These are phyloP conservation scores for Russula emetica DNA, from an alignment of 768 basidiomycete species.

Conservation along the genomic window DNA sequence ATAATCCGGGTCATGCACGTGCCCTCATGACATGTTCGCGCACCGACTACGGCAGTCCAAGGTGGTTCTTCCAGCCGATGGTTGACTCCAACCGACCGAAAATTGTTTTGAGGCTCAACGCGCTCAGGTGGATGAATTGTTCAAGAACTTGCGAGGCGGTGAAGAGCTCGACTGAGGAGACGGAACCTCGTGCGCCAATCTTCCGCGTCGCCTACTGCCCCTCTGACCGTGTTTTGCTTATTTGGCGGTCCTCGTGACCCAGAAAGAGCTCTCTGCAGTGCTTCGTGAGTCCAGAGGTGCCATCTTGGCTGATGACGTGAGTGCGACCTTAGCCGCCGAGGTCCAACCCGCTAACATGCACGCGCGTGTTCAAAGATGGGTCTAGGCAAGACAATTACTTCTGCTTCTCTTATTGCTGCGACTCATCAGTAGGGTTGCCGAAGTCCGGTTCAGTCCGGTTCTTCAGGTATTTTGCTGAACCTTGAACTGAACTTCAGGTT, in stretches of 20 bases:
- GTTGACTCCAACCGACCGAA: conserved; percentile 56
- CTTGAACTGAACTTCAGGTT: no score
- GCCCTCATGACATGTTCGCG: conserved; percentile 41
- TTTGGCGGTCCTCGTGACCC: conserved; percentile 80
- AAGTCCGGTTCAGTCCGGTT: no score
- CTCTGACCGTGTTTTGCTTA: conserved; percentile 27
- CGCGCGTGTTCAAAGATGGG: conserved; percentile 68
- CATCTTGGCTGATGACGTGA: conserved; percentile 94
- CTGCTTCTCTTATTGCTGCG: conserved; percentile 87
- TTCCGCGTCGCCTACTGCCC: conserved; percentile 24
- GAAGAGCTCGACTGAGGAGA: conserved; percentile 84
- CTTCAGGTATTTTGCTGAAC: no score
- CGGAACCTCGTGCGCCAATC: conserved; percentile 69
- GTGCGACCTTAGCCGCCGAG: conserved; percentile 32
- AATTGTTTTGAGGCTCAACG: conserved; percentile 87
- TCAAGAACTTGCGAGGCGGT: conserved; percentile 81
- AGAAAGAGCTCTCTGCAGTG: no score
- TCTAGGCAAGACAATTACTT: conserved; percentile 94
- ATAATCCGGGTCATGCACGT: conserved; percentile 60
- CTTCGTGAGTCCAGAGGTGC: conserved; percentile 78
- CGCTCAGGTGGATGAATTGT: conserved; percentile 90
- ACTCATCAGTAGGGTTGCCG: no score
- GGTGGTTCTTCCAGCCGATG: conserved; percentile 46
- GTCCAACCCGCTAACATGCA: conserved; percentile 2
- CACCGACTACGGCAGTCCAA: conserved; percentile 40